phyloP scores from a whole-genome alignment of 78 protist species.

The Dictyostelium purpureum region DNA sequence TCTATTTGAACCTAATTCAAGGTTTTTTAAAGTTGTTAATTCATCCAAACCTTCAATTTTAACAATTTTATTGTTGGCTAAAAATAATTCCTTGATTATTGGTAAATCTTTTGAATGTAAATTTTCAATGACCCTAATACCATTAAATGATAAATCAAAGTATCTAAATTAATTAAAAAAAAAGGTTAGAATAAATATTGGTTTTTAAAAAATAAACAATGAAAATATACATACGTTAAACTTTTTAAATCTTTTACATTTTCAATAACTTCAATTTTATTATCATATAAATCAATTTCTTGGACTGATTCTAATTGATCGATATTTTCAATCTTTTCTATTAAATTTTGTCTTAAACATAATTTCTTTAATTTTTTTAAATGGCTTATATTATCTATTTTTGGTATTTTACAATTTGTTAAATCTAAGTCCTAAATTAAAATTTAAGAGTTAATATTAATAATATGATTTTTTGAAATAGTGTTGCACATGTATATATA shows the following conservation, averaged over 20 bases:
- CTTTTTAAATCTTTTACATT: conserved; percentile 28
- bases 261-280: conserved; percentile 45
- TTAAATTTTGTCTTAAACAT: conserved; percentile 72
- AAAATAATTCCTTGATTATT: conserved; percentile 41
- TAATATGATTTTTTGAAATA: not conserved
- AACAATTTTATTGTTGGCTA: conserved; percentile 67
- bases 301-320: conserved; percentile 10
- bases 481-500: not conserved
- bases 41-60: conserved; percentile 31
- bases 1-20: conserved; percentile 79
- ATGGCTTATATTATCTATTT: conserved; percentile 52
- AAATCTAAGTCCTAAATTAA: conserved; percentile 42
- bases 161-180: not conserved
- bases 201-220: not conserved
- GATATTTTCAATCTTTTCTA: conserved; percentile 52
- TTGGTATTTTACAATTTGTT: conserved; percentile 61
- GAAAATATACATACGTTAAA: conserved; percentile 3
- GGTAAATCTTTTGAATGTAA: conserved; percentile 24
- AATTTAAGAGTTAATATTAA: not conserved
- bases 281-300: conserved; percentile 63
- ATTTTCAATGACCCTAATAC: conserved; percentile 42
- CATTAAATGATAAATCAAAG: conserved; percentile 79
- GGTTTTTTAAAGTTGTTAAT: conserved; percentile 19
- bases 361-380: conserved; percentile 55
- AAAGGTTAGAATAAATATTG: not conserved